Evolutionary conservation across 78 protist species (phyloP).

Genomic region (Dictyostelium discoideum): DNA sequence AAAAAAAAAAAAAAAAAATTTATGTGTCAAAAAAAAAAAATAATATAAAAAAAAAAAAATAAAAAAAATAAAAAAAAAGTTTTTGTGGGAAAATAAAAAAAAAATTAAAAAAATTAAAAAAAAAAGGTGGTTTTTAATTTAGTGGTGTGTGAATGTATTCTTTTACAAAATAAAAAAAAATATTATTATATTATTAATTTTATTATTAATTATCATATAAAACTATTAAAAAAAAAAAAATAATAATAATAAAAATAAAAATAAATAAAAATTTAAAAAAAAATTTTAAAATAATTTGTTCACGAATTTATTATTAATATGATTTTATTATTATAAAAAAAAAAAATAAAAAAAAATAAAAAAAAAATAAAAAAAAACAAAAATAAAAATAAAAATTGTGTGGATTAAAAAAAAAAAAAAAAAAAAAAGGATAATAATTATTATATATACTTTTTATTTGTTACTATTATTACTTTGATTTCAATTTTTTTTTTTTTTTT

Average conservation of each 20-base stretch:
- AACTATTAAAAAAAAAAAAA: background rate
- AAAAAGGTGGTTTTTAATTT: background rate
- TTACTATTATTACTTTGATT: background rate
- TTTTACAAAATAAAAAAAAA: background rate
- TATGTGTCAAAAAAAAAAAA: background rate
- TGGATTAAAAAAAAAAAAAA: no score
- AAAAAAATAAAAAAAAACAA: background rate
- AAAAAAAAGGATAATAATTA: no score
- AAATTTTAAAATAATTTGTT: no score
- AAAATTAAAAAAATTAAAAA: background rate
- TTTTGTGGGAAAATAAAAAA: constrained; percentile 5
- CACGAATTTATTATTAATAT: background rate
- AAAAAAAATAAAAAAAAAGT: constrained; percentile 5
- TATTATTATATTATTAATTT: background rate
- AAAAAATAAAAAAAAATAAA: background rate
- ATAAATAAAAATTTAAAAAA: no score
- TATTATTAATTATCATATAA: background rate
- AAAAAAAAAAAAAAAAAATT: constrained; percentile 3
- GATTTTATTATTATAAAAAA: background rate
- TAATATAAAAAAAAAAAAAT: background rate
- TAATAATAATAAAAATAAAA: no score
- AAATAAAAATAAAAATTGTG: no score
- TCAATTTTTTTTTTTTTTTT: no score
- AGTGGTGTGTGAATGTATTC: background rate
- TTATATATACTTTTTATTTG: no score